Evolutionary conservation across 2,329 filamentous ascomycete genomes (phyloP).

Genomic region (Penicillium sp.): DNA sequence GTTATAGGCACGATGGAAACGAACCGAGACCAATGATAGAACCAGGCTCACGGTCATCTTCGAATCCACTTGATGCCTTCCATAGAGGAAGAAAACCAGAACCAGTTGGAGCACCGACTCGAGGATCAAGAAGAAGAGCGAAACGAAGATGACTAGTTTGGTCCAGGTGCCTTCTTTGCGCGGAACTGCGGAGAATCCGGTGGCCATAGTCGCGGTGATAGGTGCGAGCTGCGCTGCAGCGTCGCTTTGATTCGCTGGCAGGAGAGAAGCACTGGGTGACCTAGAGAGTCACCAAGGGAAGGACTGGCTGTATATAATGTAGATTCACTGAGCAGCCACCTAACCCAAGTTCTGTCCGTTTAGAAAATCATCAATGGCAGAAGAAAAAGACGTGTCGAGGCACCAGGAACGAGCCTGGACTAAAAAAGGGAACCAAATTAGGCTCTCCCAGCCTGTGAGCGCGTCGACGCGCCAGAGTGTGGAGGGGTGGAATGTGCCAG

Average conservation of each 20-base stretch:
- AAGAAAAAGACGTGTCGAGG: slow-evolving; percentile 4
- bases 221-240: slow-evolving; percentile 13
- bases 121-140: slow-evolving; percentile 40
- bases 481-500: slow-evolving; percentile 31
- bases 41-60: slow-evolving; percentile 44
- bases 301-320: neutral
- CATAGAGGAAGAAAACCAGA: slow-evolving; percentile 41
- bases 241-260: neutral
- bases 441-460: slow-evolving; percentile 12
- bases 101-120: slow-evolving; percentile 41
- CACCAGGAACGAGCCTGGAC: slow-evolving; percentile 5
- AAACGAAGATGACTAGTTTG: slow-evolving; percentile 40
- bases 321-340: slow-evolving; percentile 12
- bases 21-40: slow-evolving; percentile 41
- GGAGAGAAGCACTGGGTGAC: neutral
- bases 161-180: slow-evolving; percentile 39
- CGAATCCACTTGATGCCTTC: slow-evolving; percentile 39
- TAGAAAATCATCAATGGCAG: slow-evolving; percentile 11
- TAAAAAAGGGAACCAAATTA: slow-evolving; percentile 22
- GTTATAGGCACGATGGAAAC: slow-evolving; percentile 11
- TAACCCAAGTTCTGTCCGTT: slow-evolving; percentile 9
- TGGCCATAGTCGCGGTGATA: slow-evolving; percentile 18
- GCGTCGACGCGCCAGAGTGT: slow-evolving; percentile 31
- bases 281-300: neutral
- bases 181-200: slow-evolving; percentile 18